Percentiles rank a stretch among this genome's conserved stretches.
phyloP scores from a whole-genome alignment of 2,329 filamentous ascomycete genomes.

The Aspergillus quadricinctus region DNA sequence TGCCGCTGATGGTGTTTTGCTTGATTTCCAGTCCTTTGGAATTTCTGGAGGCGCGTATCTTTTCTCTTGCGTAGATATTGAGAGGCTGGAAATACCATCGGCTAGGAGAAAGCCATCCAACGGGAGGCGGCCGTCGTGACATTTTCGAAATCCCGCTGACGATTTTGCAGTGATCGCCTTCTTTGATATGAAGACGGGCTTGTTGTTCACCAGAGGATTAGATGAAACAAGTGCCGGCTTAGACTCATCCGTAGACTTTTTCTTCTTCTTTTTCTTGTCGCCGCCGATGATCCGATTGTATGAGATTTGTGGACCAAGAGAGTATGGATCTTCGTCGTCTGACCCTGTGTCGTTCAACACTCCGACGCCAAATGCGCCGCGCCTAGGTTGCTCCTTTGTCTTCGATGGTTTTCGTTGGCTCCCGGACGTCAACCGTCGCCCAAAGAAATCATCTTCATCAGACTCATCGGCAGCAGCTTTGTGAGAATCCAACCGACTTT shows the following conservation, averaged over 20 bases:
- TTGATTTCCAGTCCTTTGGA: conserved; percentile 64
- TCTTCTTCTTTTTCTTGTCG: conserved; percentile 74
- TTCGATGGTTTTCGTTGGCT: conserved; percentile 39
- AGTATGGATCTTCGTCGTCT: conserved; percentile 91
- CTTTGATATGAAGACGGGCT: conserved; percentile 72
- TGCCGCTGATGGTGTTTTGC: conserved; percentile 43
- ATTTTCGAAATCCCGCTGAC: conserved; percentile 58
- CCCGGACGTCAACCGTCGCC: conserved; percentile 26
- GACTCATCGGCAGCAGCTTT: conserved; percentile 12
- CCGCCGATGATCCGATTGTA: conserved; percentile 79
- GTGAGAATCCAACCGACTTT: conserved; percentile 29
- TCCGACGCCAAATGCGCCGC: conserved; percentile 77
- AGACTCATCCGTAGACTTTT: conserved; percentile 37
- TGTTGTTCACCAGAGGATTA: conserved; percentile 62
- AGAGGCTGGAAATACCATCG: conserved; percentile 47
- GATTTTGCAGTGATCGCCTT: conserved; percentile 47
- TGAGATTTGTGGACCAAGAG: conserved; percentile 83
- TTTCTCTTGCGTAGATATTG: conserved; percentile 42
- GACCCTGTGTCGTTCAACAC: conserved; percentile 89
- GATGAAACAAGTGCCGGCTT: conserved; percentile 45
- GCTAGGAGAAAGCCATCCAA: conserved; percentile 76
- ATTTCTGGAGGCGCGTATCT: conserved; percentile 43
- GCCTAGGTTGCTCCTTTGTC: conserved; percentile 50
- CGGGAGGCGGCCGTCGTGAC: conserved; percentile 76
- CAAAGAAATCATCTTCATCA: conserved; percentile 32